These are phyloP conservation scores for Ceratocystis alfenasii DNA, from an alignment of 2,329 filamentous ascomycete genomes.

Conservation along the genomic window DNA sequence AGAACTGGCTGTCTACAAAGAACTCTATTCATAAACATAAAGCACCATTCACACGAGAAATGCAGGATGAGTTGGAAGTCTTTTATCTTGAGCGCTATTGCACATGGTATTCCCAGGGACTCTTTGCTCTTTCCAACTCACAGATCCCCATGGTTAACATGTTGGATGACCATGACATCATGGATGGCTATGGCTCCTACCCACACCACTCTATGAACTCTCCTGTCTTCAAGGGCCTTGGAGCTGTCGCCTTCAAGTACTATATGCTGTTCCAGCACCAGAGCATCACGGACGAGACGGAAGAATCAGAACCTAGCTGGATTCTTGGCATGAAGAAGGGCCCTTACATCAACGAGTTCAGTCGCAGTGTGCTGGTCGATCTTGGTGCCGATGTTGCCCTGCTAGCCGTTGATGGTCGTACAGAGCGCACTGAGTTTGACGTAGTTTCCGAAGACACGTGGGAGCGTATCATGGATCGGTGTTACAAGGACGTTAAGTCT, in stretches of 20 bases:
- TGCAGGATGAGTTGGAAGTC: slow-evolving; percentile 77
- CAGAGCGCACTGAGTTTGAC: slow-evolving; percentile 73
- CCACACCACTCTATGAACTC: slow-evolving; percentile 83
- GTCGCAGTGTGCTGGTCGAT: slow-evolving; percentile 74
- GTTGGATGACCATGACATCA: slow-evolving; percentile 89
- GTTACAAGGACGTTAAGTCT: slow-evolving; percentile 67
- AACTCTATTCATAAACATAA: slow-evolving; percentile 70
- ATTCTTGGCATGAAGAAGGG: slow-evolving; percentile 66
- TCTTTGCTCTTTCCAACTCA: slow-evolving; percentile 83
- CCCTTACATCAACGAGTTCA: slow-evolving; percentile 79
- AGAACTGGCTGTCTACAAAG: slow-evolving; percentile 70
- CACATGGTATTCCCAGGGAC: slow-evolving; percentile 91
- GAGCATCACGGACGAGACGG: slow-evolving; percentile 67
- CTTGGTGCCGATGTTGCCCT: slow-evolving; percentile 70
- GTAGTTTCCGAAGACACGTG: slow-evolving; percentile 72
- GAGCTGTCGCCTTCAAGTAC: slow-evolving; percentile 91
- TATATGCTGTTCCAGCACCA: slow-evolving; percentile 99
- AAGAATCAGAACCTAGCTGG: slow-evolving; percentile 83
- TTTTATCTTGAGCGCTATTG: slow-evolving; percentile 85
- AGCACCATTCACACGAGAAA: slow-evolving; percentile 62
- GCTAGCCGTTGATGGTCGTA: slow-evolving; percentile 80
- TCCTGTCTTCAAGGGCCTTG: slow-evolving; percentile 78
- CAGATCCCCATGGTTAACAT: slow-evolving; percentile 99
- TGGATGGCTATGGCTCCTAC: slow-evolving; percentile 88
- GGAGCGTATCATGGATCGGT: slow-evolving; percentile 74